phyloP scores from a whole-genome alignment of 331 rosid genomes.

The Prunus yedoensis region DNA sequence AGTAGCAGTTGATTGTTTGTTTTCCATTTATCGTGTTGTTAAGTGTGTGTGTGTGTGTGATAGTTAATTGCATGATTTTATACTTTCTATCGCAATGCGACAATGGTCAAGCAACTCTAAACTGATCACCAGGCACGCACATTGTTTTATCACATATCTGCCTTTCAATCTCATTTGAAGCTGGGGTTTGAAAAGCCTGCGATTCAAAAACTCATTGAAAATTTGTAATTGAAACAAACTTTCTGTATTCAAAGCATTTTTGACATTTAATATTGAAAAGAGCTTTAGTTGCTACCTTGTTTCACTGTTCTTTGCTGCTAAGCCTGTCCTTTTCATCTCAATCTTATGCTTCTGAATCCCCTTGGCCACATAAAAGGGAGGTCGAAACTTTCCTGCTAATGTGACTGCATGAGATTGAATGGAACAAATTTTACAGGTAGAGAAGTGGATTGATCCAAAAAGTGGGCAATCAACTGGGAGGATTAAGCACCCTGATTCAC shows the following conservation, averaged over 20 bases:
- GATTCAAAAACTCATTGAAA: background rate
- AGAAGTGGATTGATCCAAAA: slow-evolving; percentile 81
- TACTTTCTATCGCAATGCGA: background rate
- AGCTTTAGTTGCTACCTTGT: background rate
- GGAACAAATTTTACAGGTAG: slow-evolving; percentile 54
- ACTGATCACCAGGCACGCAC: background rate
- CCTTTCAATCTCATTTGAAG: background rate
- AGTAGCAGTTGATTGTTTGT: slow-evolving; percentile 3
- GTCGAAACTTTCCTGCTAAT: slow-evolving; percentile 9
- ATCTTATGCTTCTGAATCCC: slow-evolving; percentile 9
- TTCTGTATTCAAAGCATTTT: background rate
- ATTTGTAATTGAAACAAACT: background rate
- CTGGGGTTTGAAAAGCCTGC: background rate
- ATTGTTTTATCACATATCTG: no score
- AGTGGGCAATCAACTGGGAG: slow-evolving; percentile 90
- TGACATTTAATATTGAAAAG: background rate
- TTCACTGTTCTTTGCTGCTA: background rate
- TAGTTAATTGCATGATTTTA: background rate
- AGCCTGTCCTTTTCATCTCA: slow-evolving; percentile 4
- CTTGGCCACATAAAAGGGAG: background rate
- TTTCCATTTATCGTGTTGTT: slow-evolving; percentile 1
- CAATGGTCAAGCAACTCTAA: background rate
- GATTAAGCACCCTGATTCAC: slow-evolving; percentile 72
- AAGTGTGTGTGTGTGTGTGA: background rate
- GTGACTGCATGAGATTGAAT: slow-evolving; percentile 27